Conservation (phyloP, 805 yeast genomes). For the Suhomyces sp. region DNA sequence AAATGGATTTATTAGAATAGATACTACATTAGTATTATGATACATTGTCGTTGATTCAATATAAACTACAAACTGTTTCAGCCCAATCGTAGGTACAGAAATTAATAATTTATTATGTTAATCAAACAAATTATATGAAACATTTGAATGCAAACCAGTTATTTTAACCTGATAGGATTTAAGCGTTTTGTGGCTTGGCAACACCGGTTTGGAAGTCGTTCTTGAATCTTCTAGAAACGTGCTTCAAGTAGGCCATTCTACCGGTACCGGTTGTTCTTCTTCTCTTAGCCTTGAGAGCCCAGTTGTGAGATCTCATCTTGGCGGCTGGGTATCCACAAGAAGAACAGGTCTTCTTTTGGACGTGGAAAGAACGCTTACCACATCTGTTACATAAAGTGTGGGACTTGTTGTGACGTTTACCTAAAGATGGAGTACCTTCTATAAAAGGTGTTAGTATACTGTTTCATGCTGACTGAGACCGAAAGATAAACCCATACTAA, state of each 20-base stretch:
- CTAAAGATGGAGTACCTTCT: constrained; percentile 99
- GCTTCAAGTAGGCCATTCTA: constrained; percentile 97
- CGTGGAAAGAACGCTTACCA: constrained; percentile 98
- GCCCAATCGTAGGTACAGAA: not conserved
- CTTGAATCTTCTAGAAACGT: constrained; percentile 96
- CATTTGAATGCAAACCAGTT: constrained; percentile 4
- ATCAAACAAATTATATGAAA: constrained; percentile 6
- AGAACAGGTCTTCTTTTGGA: constrained; percentile 98
- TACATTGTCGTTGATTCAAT: constrained; percentile 3
- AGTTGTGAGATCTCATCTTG: constrained; percentile 97
- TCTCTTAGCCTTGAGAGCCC: constrained; percentile 99
- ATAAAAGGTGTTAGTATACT: constrained; percentile 22
- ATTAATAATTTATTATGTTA: constrained; percentile 2
- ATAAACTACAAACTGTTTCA: constrained; percentile 1
- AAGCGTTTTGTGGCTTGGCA: constrained; percentile 65
- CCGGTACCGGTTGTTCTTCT: constrained; percentile 99
- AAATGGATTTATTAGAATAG: constrained; percentile 19
- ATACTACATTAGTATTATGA: not conserved
- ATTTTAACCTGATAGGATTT: constrained; percentile 26
- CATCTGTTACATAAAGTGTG: constrained; percentile 99
- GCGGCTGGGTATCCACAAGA: constrained; percentile 99
- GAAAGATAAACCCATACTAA: not conserved
- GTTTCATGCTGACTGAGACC: not conserved
- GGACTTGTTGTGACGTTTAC: constrained; percentile 99
- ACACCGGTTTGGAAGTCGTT: constrained; percentile 96